Evolutionary conservation across 1,139 yeast species (phyloP), one percentile per base, ranked within the genome.

Genomic region (Kazachstania sp.): DNA sequence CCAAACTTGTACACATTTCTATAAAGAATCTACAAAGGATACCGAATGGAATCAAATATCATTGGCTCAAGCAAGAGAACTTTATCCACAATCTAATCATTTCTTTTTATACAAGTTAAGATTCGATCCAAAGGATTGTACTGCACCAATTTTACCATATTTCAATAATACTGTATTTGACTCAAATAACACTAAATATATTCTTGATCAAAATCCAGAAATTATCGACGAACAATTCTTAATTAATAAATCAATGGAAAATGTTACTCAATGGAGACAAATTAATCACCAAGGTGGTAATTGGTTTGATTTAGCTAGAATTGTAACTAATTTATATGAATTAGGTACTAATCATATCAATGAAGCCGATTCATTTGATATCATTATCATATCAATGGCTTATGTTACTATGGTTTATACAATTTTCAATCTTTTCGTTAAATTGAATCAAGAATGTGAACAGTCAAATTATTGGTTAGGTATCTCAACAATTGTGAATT

Each of bases 381-480:
- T 92, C 42, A 79, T 81, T 13, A 75, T 90, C 52, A 83, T 94
- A 48, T 76, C 87, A 11, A 67, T 82, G 46, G 97, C 97, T 3
- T 94, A 94, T 65, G 58, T 81, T 35, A 95, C 95, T 45, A 90
- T 92, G 97, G 75, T 87, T 75, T 83, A 86, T 67, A 86, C 96
- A 16, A 77, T 92, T 55, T 69, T 80, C 48, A 81, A 83, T 52
- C 78, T 94, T 40, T 92, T 87, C 59, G 61, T 79, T 51, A 94
- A 87, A 56, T 85, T 92, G 95, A 46, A 46, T 41, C 79, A 79
- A 57, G 68, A 68, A 43, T 72, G 84, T 34, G 97, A 96, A 28
- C 87, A 42, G n/a, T 23, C 97, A 42, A 84, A 78, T 57, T 84
- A 88, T 59, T 87, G 96, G 95, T 75, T 94, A 52, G 95, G 87